Percentiles rank a stretch among this genome's conserved stretches.
Evolutionary conservation across 2,329 filamentous ascomycete genomes (phyloP).

Genomic region (Colletotrichum simmondsii): DNA sequence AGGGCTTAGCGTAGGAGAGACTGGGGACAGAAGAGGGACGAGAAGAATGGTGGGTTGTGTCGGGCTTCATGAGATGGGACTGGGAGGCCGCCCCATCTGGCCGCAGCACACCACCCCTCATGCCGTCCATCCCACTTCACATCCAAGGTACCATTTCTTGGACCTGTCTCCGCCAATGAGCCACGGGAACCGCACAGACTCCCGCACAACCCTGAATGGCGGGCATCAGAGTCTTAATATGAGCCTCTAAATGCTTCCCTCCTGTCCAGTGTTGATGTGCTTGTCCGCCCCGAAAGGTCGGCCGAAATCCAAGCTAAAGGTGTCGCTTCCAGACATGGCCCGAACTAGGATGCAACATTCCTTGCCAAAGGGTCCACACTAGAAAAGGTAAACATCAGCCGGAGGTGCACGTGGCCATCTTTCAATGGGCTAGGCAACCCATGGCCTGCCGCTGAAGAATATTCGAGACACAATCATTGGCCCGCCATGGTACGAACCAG

Average conservation of each 20-base stretch:
- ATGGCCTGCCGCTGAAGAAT: conserved; percentile 34
- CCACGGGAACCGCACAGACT: conserved; percentile 37
- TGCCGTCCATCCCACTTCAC: conserved; percentile 31
- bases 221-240: conserved; percentile 18
- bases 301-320: conserved; percentile 29
- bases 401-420: conserved; percentile 34
- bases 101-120: conserved; percentile 26
- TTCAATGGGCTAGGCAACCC: conserved; percentile 32
- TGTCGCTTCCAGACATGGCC: conserved; percentile 27
- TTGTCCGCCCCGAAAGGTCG: neutral
- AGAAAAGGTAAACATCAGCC: conserved; percentile 31
- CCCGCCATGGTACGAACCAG: conserved; percentile 18
- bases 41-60: conserved; percentile 30
- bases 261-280: neutral
- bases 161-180: conserved; percentile 35
- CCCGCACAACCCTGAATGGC: conserved; percentile 36
- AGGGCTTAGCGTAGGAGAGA: conserved; percentile 23
- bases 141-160: conserved; percentile 28
- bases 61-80: conserved; percentile 30
- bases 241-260: conserved; percentile 28
- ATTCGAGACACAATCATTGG: conserved; percentile 29
- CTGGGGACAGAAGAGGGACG: conserved; percentile 17
- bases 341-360: conserved; percentile 22
- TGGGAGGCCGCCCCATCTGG: conserved; percentile 32
- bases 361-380: conserved; percentile 30